Conservation (phyloP, 345 rosid species). For the Stellera chamaejasme region DNA sequence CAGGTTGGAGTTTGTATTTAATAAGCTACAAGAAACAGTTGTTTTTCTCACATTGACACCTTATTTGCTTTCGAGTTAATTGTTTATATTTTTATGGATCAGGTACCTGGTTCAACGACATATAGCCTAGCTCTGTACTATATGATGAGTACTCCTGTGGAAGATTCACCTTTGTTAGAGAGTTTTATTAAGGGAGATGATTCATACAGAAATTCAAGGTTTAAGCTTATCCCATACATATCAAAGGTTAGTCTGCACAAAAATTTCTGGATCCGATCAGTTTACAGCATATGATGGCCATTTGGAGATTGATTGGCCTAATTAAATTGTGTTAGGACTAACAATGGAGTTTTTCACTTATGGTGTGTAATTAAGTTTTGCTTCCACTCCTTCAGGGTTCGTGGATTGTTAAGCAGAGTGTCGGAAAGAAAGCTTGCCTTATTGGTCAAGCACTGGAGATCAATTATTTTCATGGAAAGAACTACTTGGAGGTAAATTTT, state of each 20-base stretch:
- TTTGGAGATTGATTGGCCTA: constrained; percentile 1
- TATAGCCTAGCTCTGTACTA: constrained; percentile 77
- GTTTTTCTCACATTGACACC: background rate
- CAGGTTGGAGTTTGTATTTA: constrained; percentile 35
- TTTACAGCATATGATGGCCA: background rate
- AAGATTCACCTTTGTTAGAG: constrained; percentile 69
- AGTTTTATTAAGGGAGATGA: constrained; percentile 81
- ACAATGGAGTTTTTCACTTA: too few species aligned
- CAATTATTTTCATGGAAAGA: constrained; percentile 78
- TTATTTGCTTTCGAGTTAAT: background rate
- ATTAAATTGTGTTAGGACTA: background rate
- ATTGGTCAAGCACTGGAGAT: constrained; percentile 91
- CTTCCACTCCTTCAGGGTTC: constrained; percentile 56
- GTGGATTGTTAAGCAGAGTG: constrained; percentile 97
- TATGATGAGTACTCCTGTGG: constrained; percentile 77
- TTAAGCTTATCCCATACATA: constrained; percentile 97
- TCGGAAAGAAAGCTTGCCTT: constrained; percentile 93
- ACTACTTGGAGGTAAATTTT: constrained; percentile 81
- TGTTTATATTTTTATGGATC: constrained; percentile 15
- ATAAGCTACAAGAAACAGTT: background rate
- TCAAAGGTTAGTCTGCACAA: constrained; percentile 52
- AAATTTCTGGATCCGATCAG: background rate
- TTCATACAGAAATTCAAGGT: constrained; percentile 85
- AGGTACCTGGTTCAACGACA: constrained; percentile 93
- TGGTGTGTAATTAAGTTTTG: background rate